phyloP scores from a whole-genome alignment of 2,329 filamentous ascomycete genomes.

The Verticillium longisporum region DNA sequence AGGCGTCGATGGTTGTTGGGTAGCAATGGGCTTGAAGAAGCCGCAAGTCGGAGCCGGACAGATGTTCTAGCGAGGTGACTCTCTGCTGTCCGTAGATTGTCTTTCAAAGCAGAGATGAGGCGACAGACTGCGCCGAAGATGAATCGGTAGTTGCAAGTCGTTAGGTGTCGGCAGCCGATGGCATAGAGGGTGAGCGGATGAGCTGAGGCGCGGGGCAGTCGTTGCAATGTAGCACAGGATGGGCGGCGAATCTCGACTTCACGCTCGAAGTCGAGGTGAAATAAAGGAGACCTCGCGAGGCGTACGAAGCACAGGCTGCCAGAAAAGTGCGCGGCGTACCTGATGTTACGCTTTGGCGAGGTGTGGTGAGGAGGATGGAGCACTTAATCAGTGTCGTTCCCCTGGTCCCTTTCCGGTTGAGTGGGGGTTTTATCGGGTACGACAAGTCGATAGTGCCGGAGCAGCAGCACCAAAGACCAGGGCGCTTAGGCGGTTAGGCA shows the following conservation, averaged over 20 bases:
- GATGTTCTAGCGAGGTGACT: not conserved
- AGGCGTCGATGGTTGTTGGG: not conserved
- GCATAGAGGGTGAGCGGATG: not conserved
- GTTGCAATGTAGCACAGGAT: not conserved
- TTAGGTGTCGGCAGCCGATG: not conserved
- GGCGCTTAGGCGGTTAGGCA: not conserved
- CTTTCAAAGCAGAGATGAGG: not conserved
- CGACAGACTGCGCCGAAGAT: not conserved
- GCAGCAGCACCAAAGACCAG: not conserved
- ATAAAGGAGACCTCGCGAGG: not conserved
- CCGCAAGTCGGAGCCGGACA: not conserved
- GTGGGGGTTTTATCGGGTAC: slow-evolving; percentile 3
- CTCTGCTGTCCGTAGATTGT: not conserved
- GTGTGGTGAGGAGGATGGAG: not conserved
- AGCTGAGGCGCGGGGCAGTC: not conserved
- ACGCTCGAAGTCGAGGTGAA: not conserved
- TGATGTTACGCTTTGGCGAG: not conserved
- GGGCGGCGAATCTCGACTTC: not conserved
- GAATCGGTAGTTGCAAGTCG: not conserved
- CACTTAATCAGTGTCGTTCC: not conserved
- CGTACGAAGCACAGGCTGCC: not conserved
- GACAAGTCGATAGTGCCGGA: slow-evolving; percentile 4
- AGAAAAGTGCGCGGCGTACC: not conserved
- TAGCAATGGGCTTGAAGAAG: not conserved
- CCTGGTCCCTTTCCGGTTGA: slow-evolving; percentile 1